A percentile compares a stretch with the other conserved stretches of the same genome.
Evolutionary conservation across 768 basidiomycete genomes (phyloP).

Genomic region (Hygrocybe punicea): DNA sequence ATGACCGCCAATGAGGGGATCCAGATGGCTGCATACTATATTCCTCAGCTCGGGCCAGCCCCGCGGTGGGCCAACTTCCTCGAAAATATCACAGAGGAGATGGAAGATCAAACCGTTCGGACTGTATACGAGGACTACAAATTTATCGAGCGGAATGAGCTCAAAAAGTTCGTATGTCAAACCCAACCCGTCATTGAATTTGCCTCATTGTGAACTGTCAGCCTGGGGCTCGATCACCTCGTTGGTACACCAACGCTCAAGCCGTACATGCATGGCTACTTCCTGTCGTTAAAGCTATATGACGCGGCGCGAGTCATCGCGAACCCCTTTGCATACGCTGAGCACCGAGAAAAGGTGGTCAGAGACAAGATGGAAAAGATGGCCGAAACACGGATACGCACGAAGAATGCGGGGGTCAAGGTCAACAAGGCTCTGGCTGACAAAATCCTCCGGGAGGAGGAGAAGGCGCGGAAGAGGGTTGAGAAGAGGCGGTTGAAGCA

Average conservation of each 20-base stretch:
- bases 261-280: slow-evolving; percentile 99
- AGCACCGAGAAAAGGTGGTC: slow-evolving; percentile 86
- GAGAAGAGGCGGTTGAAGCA: slow-evolving; percentile 52
- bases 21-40: slow-evolving; percentile 90
- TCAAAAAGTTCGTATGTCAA: slow-evolving; percentile 64
- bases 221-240: slow-evolving; percentile 92
- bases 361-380: slow-evolving; percentile 89
- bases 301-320: slow-evolving; percentile 93
- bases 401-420: slow-evolving; percentile 72
- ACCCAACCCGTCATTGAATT: slow-evolving; percentile 2
- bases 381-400: slow-evolving; percentile 87
- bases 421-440: slow-evolving; percentile 81
- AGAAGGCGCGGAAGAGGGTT: slow-evolving; percentile 53
- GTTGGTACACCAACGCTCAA: slow-evolving; percentile 93
- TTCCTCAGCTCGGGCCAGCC: slow-evolving; percentile 94
- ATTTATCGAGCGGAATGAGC: slow-evolving; percentile 85
- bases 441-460: slow-evolving; percentile 67
- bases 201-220: slow-evolving; percentile 28
- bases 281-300: slow-evolving; percentile 92
- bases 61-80: slow-evolving; percentile 97
- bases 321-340: slow-evolving; percentile 93
- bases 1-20: slow-evolving; percentile 97
- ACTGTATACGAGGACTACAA: slow-evolving; percentile 95
- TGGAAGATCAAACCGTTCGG: slow-evolving; percentile 82
- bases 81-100: slow-evolving; percentile 97